These are phyloP conservation scores for Lathyrus aphaca DNA, from an alignment of 306 rosid genomes.

Conservation along the genomic window DNA sequence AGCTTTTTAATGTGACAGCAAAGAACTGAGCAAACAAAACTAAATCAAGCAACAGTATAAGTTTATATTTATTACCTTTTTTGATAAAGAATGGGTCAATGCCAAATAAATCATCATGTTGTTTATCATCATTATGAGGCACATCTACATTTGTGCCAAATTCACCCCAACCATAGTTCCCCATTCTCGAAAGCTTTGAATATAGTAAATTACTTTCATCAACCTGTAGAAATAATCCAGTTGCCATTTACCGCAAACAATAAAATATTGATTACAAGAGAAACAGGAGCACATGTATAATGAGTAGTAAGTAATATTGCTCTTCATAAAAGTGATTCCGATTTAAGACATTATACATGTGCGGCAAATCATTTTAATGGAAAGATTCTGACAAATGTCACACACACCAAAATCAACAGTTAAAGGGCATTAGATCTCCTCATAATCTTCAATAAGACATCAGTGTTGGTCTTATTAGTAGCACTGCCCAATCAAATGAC, in stretches of 20 bases:
- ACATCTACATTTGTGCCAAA: slow-evolving; percentile 39
- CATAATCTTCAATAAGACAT: slow-evolving; percentile 1
- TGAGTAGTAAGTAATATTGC: no score
- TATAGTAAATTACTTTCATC: slow-evolving; percentile 39
- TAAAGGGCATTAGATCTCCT: neutral
- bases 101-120: slow-evolving; percentile 60
- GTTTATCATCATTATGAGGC: slow-evolving; percentile 44
- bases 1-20: neutral
- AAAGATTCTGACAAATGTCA: slow-evolving; percentile 1
- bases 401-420: neutral
- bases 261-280: slow-evolving; percentile 8
- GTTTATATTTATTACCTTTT: slow-evolving; percentile 56
- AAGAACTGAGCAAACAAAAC: slow-evolving; percentile 25
- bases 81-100: slow-evolving; percentile 73
- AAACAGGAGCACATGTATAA: slow-evolving; percentile 3
- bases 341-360: no score
- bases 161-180: slow-evolving; percentile 78
- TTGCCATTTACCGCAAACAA: slow-evolving; percentile 22
- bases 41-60: neutral
- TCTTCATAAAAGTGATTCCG: no score
- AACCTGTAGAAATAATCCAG: slow-evolving; percentile 51
- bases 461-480: slow-evolving; percentile 1
- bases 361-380: neutral
- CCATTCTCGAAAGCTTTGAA: slow-evolving; percentile 61
- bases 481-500: neutral